phyloP scores from a whole-genome alignment of 495 filamentous ascomycete species.

The Neurospora sublineolata region DNA sequence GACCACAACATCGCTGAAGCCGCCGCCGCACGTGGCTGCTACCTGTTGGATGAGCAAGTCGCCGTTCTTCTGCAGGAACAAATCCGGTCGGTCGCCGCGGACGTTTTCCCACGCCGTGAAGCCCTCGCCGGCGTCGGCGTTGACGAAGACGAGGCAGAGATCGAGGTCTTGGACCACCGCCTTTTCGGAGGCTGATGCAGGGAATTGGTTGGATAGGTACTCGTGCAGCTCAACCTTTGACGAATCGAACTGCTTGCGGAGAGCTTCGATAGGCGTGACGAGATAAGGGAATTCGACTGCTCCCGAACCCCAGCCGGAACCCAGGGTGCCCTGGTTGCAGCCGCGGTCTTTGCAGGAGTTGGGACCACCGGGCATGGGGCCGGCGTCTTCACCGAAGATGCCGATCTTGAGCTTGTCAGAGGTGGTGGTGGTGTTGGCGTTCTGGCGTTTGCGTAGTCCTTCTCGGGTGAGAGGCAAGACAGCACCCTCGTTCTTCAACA shows the following conservation, averaged over 20 bases:
- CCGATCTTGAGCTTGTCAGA: slow-evolving; percentile 47
- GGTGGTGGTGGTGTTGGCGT: not conserved
- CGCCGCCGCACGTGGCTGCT: slow-evolving; percentile 55
- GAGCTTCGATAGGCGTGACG: slow-evolving; percentile 54
- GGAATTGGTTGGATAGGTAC: slow-evolving; percentile 45
- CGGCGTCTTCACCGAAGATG: slow-evolving; percentile 80
- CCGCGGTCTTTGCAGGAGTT: slow-evolving; percentile 13
- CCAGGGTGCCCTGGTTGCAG: slow-evolving; percentile 78
- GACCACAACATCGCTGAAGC: slow-evolving; percentile 58
- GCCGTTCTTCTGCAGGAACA: slow-evolving; percentile 67
- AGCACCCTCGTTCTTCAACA: slow-evolving; percentile 67
- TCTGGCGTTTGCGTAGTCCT: slow-evolving; percentile 1
- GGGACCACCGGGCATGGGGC: slow-evolving; percentile 42
- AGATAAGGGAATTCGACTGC: slow-evolving; percentile 81
- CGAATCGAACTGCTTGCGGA: slow-evolving; percentile 48
- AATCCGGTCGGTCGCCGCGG: slow-evolving; percentile 71
- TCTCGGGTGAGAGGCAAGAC: slow-evolving; percentile 51
- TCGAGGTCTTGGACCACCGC: slow-evolving; percentile 41
- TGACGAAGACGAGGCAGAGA: slow-evolving; percentile 57
- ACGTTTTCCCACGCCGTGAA: slow-evolving; percentile 53
- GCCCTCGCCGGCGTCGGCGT: slow-evolving; percentile 51
- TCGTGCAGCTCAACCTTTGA: slow-evolving; percentile 48
- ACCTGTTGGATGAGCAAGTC: slow-evolving; percentile 62
- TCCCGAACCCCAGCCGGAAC: slow-evolving; percentile 82
- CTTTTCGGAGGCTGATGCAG: slow-evolving; percentile 13